A percentile compares a stretch with the other conserved stretches of the same genome.
These are phyloP conservation scores for Bretziella fagacearum DNA, from an alignment of 2,329 filamentous ascomycete species.

Conservation along the genomic window DNA sequence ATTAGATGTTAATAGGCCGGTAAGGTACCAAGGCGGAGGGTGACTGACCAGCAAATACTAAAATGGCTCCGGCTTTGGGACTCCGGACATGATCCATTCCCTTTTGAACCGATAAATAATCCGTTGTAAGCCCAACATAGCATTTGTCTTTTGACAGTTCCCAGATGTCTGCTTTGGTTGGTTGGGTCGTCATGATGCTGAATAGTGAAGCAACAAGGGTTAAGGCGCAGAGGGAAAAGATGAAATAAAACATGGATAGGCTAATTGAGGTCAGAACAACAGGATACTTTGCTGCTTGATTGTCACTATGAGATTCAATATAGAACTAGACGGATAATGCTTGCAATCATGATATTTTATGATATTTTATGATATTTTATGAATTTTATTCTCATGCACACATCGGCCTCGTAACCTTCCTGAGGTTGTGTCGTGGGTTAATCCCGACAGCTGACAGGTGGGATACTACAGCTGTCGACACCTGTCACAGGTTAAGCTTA, in stretches of 20 bases:
- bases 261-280: background rate
- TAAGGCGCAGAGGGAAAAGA: background rate
- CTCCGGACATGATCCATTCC: constrained; percentile 53
- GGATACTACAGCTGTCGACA: no score
- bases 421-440: no score
- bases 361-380: no score
- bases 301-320: no score
- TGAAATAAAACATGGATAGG: no score
- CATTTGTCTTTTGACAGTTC: constrained; percentile 34
- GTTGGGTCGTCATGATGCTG: background rate
- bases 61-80: constrained; percentile 57
- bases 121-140: constrained; percentile 52
- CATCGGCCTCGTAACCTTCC: no score
- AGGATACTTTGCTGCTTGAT: no score
- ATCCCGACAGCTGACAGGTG: no score
- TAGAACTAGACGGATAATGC: no score
- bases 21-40: constrained; percentile 5
- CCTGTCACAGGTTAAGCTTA: no score
- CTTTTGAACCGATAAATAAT: constrained; percentile 37
- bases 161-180: constrained; percentile 17
- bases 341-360: no score
- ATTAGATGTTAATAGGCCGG: constrained; percentile 14
- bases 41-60: constrained; percentile 51
- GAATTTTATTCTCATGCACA: no score
- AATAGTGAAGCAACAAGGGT: background rate